Evolutionary conservation across 2,329 filamentous ascomycete species (phyloP), one percentile per base, ranked within the genome.

Genomic region (Trichoderma koningii): DNA sequence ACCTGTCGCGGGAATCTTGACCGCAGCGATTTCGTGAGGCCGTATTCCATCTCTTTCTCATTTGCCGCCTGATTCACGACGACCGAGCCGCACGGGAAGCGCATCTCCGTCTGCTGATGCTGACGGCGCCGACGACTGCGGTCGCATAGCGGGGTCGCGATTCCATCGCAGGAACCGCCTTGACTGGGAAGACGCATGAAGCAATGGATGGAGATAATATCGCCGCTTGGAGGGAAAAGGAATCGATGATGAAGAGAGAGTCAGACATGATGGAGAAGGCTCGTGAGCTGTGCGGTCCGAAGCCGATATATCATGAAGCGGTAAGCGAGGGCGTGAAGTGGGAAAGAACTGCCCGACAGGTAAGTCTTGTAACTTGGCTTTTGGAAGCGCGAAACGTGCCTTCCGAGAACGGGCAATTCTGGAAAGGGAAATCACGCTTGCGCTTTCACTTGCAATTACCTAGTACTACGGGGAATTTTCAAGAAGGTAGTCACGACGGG

Each of bases 41-140:
- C 41, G n/a, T 21, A 30, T 6, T 21, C 5, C 5, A 12, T 47
- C 38, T 38, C 17, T 45, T 28, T 19, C 30, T 41, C 9, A 44
- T 45, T 47, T 55, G 50, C 28, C 41, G 59, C 48, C 26, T 63
- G 59, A 30, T 53, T 63, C 50, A 12, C 50, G 34, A 53, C 7
- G 23, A 44, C 28, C 28, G 34, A 50, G 55, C 53, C 34, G 45
- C 42, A 44, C 53, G 62, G 62, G 42, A 34, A 53, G 45, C 28
- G 34, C 62, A 53, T 21, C 48, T 60, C 63, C 63, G 63, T 55
- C 48, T 53, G 55, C 56, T 59, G 48, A 56, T 65, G 63, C 63
- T 65, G 63, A 65, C 63, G 55, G 48, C 50, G 51, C 48, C 47
- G 55, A 59, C 41, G 28, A 53, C 63, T 65, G 55, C 63, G 63